phyloP scores from a whole-genome alignment of 2,329 filamentous ascomycete species.

The Phyllosticta citriasiana region DNA sequence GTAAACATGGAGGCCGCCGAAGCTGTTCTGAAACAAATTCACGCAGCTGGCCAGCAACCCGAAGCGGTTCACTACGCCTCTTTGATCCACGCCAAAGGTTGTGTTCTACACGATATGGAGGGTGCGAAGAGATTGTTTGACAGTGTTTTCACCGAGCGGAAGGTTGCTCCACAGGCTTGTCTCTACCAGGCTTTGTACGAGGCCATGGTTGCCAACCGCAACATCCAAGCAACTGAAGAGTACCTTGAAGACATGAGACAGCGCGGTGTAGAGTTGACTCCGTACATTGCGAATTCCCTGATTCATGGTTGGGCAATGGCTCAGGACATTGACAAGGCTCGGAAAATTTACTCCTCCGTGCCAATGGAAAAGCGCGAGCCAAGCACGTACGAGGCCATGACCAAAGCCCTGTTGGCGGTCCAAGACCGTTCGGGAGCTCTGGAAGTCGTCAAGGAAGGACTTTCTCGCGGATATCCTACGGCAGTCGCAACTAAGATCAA shows the following conservation, averaged over 20 bases:
- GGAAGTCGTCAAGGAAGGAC: constrained; percentile 77
- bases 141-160: constrained; percentile 57
- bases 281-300: constrained; percentile 96
- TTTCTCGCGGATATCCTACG: constrained; percentile 78
- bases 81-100: constrained; percentile 90
- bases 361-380: constrained; percentile 74
- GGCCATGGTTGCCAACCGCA: constrained; percentile 90
- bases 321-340: constrained; percentile 69
- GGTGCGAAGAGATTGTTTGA: constrained; percentile 78
- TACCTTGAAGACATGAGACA: constrained; percentile 66
- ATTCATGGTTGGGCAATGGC: constrained; percentile 93
- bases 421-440: constrained; percentile 71
- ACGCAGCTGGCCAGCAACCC: constrained; percentile 60
- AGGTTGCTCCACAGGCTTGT: constrained; percentile 66
- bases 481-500: constrained; percentile 91
- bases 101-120: constrained; percentile 81
- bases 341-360: constrained; percentile 70
- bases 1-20: constrained; percentile 83
- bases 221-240: constrained; percentile 59
- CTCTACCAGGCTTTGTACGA: constrained; percentile 97
- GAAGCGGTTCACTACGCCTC: constrained; percentile 95
- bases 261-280: constrained; percentile 72
- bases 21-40: constrained; percentile 69
- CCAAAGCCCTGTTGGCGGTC: constrained; percentile 75
- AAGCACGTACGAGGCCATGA: constrained; percentile 98